Conservation (phyloP, 345 rosid genomes). For the Eucalyptus globulus region DNA sequence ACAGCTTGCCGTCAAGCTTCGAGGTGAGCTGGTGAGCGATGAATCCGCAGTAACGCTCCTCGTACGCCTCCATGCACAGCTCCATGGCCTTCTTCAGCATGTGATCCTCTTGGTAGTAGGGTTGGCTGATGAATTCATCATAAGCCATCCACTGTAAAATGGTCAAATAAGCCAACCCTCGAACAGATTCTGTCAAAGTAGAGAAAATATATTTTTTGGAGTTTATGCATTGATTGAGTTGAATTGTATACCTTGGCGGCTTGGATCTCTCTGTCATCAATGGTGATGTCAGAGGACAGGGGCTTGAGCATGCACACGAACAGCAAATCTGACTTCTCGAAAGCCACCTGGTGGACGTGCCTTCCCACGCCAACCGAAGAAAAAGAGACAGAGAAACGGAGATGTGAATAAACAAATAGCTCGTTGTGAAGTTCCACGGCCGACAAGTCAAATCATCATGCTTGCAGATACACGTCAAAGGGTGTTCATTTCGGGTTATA, state of each 20-base stretch:
- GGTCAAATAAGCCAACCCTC: not conserved
- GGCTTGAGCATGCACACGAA: constrained; percentile 38
- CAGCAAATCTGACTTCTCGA: constrained; percentile 39
- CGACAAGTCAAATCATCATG: not conserved
- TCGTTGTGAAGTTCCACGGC: not conserved
- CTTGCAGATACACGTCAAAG: not conserved
- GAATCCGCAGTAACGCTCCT: constrained; percentile 24
- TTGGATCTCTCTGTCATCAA: constrained; percentile 27
- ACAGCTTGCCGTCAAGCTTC: constrained; percentile 30
- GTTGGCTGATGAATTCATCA: constrained; percentile 18
- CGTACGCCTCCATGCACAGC: constrained; percentile 14
- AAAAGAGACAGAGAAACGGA: not conserved
- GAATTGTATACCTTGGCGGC: constrained; percentile 17
- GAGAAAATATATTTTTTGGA: not conserved
- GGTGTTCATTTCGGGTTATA: not conserved
- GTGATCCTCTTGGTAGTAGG: constrained; percentile 25
- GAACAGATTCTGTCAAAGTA: not conserved
- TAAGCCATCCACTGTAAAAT: constrained; percentile 32
- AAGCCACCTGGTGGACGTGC: constrained; percentile 33
- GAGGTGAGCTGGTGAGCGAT: constrained; percentile 22
- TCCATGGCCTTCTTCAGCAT: constrained; percentile 24
- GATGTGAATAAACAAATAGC: not conserved
- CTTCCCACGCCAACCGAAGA: not conserved
- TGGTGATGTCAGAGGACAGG: constrained; percentile 17
- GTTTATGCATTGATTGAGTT: not conserved